phyloP scores from a whole-genome alignment of 2,329 filamentous ascomycete species.

The Tolypocladium cylindrosporum region DNA sequence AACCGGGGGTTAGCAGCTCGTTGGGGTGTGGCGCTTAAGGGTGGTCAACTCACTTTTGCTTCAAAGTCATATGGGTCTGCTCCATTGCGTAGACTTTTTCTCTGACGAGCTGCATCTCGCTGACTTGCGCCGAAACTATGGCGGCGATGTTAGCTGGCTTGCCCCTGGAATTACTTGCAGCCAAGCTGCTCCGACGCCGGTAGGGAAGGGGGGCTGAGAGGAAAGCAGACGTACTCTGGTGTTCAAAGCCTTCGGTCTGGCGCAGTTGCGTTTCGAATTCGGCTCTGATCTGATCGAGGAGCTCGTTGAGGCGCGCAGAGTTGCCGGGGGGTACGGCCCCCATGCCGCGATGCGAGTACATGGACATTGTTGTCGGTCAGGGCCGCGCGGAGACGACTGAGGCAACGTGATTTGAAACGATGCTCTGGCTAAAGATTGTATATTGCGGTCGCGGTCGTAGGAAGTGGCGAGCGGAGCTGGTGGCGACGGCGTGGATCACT shows the following conservation, averaged over 20 bases:
- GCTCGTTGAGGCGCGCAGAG: conserved; percentile 68
- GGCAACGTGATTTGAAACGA: not conserved
- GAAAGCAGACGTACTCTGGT: conserved; percentile 62
- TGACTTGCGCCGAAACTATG: conserved; percentile 76
- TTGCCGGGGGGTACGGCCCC: conserved; percentile 53
- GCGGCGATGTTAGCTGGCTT: conserved; percentile 2
- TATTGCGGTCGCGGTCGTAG: not conserved
- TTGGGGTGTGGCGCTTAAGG: not conserved
- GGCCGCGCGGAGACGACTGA: not conserved
- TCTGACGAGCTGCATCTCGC: conserved; percentile 89
- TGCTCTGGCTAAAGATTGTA: not conserved
- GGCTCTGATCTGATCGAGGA: conserved; percentile 79
- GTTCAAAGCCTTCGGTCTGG: conserved; percentile 78
- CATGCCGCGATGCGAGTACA: conserved; percentile 90
- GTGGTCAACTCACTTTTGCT: conserved; percentile 64
- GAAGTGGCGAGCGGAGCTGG: not conserved
- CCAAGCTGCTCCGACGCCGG: not conserved
- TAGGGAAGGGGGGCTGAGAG: not conserved
- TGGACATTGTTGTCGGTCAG: conserved; percentile 42
- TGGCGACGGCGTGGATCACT: not conserved
- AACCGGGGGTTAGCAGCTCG: conserved; percentile 3
- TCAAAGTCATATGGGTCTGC: conserved; percentile 77
- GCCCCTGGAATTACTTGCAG: not conserved
- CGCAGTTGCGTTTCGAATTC: conserved; percentile 84
- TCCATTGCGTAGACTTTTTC: conserved; percentile 92